Base-by-base conservation (phyloP, 805 yeast genomes). In the Millerozyma miso region DNA sequence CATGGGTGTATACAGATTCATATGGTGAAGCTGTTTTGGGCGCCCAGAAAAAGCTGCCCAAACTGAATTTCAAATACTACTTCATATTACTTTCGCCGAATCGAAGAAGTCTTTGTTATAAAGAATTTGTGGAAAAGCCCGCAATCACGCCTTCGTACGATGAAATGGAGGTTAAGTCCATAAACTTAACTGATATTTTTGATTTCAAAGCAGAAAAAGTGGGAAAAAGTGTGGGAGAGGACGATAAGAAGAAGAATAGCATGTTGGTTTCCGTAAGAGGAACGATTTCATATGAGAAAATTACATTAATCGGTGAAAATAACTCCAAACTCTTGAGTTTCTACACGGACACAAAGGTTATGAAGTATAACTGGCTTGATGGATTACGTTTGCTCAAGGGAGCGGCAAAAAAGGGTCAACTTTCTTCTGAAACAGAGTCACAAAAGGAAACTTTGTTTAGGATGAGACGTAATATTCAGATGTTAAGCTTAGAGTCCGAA, bases 281-380 rank as follows among this genome's bases (percentile, higher is more conserved):
- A 4, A 76, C 84, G 41, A 63, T 78, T 62, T 52, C 74, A 15
- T 79, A 79, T 51, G 81, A 79, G 39, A 80, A 74, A 53, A 79
- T 83, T 40, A 66, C 77, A 0, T 58, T 83, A 15, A 46, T 71
- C 10, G 79, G 68, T 15, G 71, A 50, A 55, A 71, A 51, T 55
- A 63, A 63, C 31, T 70, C 72, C 34, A 55, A 64, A 15, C 49
- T 80, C 8, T 69, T 86, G 42, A 59, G 71, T n/a, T 83, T 86
- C 52, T 86, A 74, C 56, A 77, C 86, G 12, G 90, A 85, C 45
- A 82, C 87, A 1, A 75, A 76, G 48, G 87, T 83, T 38, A 74
- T 79, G 38, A 79, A 83, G 35, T 78, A 76, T 41, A 77, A 81
- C 5, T 88, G 95, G 95, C 65, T 83, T 31, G 95, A 88, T 62